These are phyloP conservation scores for Chlamydomonas sphaeroides DNA, from an alignment of 139 green algal species.

Conservation along the genomic window DNA sequence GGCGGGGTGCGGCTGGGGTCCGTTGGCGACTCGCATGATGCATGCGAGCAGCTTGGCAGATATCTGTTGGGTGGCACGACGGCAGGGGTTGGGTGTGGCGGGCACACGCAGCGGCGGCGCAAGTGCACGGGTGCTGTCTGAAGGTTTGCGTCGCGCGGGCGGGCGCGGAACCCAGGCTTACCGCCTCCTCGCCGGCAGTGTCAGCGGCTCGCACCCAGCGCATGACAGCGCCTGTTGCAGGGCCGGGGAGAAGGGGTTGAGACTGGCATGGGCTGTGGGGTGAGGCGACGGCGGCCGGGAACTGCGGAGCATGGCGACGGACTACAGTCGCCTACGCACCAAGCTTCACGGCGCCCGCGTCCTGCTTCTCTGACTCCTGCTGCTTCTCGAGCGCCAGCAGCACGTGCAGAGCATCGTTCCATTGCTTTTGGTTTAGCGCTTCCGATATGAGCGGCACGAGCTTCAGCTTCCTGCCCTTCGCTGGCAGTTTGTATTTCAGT, in stretches of 20 bases:
- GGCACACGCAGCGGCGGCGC: too few relatives aligned
- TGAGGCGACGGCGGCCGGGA: too few relatives aligned
- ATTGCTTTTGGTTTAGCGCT: conserved; percentile 13
- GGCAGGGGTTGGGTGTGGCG: too few relatives aligned
- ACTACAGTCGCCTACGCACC: too few relatives aligned
- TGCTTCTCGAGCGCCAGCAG: conserved; percentile 9
- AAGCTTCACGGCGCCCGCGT: neutral
- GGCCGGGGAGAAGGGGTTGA: too few relatives aligned
- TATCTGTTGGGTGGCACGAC: too few relatives aligned
- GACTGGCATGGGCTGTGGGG: too few relatives aligned
- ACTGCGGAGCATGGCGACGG: too few relatives aligned
- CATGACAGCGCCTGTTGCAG: conserved; percentile 59
- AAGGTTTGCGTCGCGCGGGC: too few relatives aligned
- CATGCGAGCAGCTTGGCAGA: conserved; percentile 19
- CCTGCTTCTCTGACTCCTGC: neutral
- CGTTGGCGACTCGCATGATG: conserved; percentile 36
- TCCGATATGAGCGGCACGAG: conserved; percentile 29
- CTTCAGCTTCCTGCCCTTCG: conserved; percentile 22
- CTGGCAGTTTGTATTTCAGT: conserved; percentile 34
- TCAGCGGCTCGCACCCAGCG: conserved; percentile 56
- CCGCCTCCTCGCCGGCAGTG: conserved; percentile 30
- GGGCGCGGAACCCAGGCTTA: too few relatives aligned
- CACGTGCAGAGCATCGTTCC: conserved; percentile 23
- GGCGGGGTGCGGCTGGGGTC: neutral
- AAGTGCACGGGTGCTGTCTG: too few relatives aligned